Base-by-base conservation (phyloP, 805 yeast genomes). In the Torulaspora microellipsoides region DNA sequence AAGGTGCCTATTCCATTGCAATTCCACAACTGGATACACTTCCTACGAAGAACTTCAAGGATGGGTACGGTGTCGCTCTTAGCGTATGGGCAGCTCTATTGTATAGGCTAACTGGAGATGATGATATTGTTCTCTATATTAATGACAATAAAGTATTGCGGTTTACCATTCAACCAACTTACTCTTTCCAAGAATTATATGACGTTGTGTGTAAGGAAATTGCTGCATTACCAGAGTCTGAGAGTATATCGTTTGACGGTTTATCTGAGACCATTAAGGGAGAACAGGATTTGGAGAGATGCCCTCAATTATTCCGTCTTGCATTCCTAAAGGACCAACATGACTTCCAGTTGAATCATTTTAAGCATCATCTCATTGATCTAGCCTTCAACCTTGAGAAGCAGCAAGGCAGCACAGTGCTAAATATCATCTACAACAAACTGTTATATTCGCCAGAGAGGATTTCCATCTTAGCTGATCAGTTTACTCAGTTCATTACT, bases 51-150 rank as follows among this genome's bases (percentile, higher is more conserved):
- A 39, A 47, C 28, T 43, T 51, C 33, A 27, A 47, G 28, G 50
- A 58, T 32, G 55, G 60, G 6, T 85, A 83, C 61, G 58, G 70
- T 8, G 64, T 76, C 12, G 80, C 81, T 0, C 70, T 87, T 48
- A 70, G 95, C 13, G 77, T 77, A 1, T 85, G 81, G 67, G 78
- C 83, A 17, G 78, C 83, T 1, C 72, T 91, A 45, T 73, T 87
- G 31, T 83, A 77, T 65, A 74, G 98, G 59, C 70, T 87, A 36
- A 84, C 96, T 2, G 98, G 97, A 17, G 98, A 91, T 62, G 97
- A 91, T 52, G 97, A 91, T 56, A 81, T 93, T 39, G 81, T 84
- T n/a, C 68, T 91, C 48, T 89, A 83, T 53, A 64, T 75, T 20
- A 53, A 66, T 2, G 64, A 64, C 5, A 59, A 67, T 32, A 66